These are phyloP conservation scores for Aspergillus hiratsukae DNA, from an alignment of 2,329 filamentous ascomycete species.

Conservation along the genomic window DNA sequence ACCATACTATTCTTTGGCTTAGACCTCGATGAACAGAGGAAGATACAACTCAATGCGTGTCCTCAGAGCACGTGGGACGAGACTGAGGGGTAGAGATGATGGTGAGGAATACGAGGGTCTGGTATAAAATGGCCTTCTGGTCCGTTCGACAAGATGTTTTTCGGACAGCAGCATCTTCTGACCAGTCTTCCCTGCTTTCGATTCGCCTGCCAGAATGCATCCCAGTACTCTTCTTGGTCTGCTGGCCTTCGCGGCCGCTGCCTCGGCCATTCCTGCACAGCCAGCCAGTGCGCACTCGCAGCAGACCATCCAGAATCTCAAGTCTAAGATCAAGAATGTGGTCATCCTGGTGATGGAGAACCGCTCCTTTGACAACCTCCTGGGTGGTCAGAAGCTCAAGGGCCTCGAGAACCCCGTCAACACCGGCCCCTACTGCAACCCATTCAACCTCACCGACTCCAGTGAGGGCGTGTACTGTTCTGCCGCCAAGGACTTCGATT, in stretches of 20 bases:
- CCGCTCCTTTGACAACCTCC: conserved; percentile 43
- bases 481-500: conserved; percentile 37
- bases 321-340: conserved; percentile 35
- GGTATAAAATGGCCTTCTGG: background rate
- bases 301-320: conserved; percentile 23
- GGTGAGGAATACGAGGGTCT: background rate
- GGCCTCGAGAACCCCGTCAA: conserved; percentile 42
- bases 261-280: conserved; percentile 8
- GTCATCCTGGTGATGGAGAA: conserved; percentile 41
- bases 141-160: background rate
- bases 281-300: conserved; percentile 10
- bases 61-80: background rate
- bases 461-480: conserved; percentile 29
- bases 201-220: conserved; percentile 14
- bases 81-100: background rate
- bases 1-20: no score
- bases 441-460: conserved; percentile 32
- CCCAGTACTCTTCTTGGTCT: conserved; percentile 20
- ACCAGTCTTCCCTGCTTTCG: background rate
- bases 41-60: background rate
- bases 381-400: conserved; percentile 37
- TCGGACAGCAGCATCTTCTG: background rate
- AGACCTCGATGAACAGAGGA: background rate
- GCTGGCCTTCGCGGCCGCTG: conserved; percentile 20
- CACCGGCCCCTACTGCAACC: conserved; percentile 42